A percentile compares a stretch with the other conserved stretches of the same genome.
phyloP scores from a whole-genome alignment of 2,329 filamentous ascomycete genomes.

The Escovopsis sp. region DNA sequence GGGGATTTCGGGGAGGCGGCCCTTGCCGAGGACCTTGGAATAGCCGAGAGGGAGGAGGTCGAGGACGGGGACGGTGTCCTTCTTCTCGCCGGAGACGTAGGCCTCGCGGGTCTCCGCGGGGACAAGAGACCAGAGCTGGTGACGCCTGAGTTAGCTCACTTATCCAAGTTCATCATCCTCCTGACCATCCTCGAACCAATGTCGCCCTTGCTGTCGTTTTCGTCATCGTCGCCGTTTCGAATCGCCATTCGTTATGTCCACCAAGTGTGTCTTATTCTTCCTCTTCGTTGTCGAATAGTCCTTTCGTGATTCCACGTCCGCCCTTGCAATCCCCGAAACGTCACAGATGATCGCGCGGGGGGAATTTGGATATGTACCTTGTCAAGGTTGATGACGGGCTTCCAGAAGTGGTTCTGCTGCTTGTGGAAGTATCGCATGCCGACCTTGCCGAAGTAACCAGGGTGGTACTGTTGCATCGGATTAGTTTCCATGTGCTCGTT shows the following conservation, averaged over 20 bases:
- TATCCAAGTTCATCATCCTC: background rate
- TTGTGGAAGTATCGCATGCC: conserved; percentile 97
- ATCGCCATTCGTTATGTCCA: no score
- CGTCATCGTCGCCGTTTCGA: background rate
- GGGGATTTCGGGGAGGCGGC: conserved; percentile 82
- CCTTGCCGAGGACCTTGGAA: conserved; percentile 98
- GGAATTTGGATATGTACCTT: conserved; percentile 45
- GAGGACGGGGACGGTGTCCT: conserved; percentile 90
- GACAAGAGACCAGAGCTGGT: conserved; percentile 85
- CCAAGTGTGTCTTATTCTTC: background rate
- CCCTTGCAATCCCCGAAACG: background rate
- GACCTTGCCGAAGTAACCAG: conserved; percentile 98
- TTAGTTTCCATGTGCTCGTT: conserved; percentile 12
- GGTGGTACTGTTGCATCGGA: conserved; percentile 55
- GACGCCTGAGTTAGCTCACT: conserved; percentile 17
- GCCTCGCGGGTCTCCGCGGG: conserved; percentile 84
- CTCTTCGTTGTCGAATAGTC: background rate
- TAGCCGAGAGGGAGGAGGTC: conserved; percentile 95
- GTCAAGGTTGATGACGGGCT: conserved; percentile 96
- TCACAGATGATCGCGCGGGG: conserved; percentile 5
- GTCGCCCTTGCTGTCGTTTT: background rate
- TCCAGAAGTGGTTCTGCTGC: conserved; percentile 92
- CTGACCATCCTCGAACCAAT: background rate
- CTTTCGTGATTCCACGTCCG: background rate
- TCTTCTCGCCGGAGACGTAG: conserved; percentile 67